Conservation (phyloP, 192 early-diverging fungal genomes). For the Backusella mclennaniae region DNA sequence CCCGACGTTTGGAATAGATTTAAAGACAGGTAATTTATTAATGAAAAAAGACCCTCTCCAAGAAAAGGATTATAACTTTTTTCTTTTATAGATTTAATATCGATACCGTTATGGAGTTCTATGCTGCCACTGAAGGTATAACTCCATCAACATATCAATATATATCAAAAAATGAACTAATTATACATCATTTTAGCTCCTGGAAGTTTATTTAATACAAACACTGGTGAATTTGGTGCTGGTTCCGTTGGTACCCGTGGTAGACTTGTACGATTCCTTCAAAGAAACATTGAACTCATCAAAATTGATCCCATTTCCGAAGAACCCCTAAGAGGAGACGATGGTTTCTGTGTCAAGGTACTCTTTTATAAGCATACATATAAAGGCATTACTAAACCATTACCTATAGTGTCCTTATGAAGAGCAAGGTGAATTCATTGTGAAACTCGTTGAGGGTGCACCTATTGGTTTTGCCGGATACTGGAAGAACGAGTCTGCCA, state of each 20-base stretch:
- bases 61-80: neutral
- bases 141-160: no score
- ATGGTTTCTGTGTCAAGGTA: constrained; percentile 52
- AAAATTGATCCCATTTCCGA: constrained; percentile 56
- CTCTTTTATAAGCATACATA: neutral
- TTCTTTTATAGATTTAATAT: constrained; percentile 49
- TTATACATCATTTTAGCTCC: constrained; percentile 6
- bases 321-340: constrained; percentile 44
- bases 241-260: constrained; percentile 62
- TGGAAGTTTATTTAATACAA: constrained; percentile 40
- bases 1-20: constrained; percentile 66
- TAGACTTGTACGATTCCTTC: constrained; percentile 21
- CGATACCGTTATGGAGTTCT: constrained; percentile 56
- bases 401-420: constrained; percentile 24
- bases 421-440: constrained; percentile 62
- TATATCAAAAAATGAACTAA: neutral
- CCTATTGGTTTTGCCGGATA: constrained; percentile 46
- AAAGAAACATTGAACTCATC: constrained; percentile 47
- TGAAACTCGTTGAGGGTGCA: constrained; percentile 27
- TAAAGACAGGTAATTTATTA: constrained; percentile 28
- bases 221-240: constrained; percentile 42
- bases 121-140: constrained; percentile 64
- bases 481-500: constrained; percentile 46
- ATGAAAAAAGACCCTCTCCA: no score
- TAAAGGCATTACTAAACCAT: neutral